These are phyloP conservation scores for Cordyceps farinosa DNA, from an alignment of 2,329 filamentous ascomycete species.

Conservation along the genomic window DNA sequence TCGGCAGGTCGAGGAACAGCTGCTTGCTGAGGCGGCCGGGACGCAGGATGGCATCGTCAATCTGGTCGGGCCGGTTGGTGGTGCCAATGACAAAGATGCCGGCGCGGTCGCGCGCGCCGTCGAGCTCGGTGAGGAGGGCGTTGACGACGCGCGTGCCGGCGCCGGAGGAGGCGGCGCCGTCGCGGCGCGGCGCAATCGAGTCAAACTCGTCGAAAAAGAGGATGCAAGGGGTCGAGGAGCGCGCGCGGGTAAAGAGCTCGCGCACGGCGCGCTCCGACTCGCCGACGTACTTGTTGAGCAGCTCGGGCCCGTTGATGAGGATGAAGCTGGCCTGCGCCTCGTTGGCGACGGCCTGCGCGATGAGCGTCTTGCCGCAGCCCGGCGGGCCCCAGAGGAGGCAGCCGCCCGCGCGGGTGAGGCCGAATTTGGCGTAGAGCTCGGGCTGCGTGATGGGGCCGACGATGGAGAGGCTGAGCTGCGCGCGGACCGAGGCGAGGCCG, in stretches of 20 bases:
- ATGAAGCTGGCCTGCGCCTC: slow-evolving; percentile 98
- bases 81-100: slow-evolving; percentile 94
- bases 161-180: slow-evolving; percentile 66
- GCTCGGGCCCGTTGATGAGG: slow-evolving; percentile 91
- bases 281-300: slow-evolving; percentile 96
- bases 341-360: slow-evolving; percentile 94
- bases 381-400: slow-evolving; percentile 95
- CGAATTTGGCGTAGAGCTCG: slow-evolving; percentile 69
- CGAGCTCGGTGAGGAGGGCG: slow-evolving; percentile 88
- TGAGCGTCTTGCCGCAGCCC: slow-evolving; percentile 92
- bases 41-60: slow-evolving; percentile 90
- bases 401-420: slow-evolving; percentile 77
- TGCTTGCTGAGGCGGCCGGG: slow-evolving; percentile 83
- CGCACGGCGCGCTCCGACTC: slow-evolving; percentile 92
- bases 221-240: slow-evolving; percentile 84
- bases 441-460: slow-evolving; percentile 86
- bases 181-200: slow-evolving; percentile 80
- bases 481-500: slow-evolving; percentile 72
- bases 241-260: slow-evolving; percentile 84
- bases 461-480: slow-evolving; percentile 79
- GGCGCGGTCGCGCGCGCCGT: slow-evolving; percentile 73
- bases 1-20: slow-evolving; percentile 86
- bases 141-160: slow-evolving; percentile 89
- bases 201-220: slow-evolving; percentile 98
- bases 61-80: slow-evolving; percentile 93